A percentile compares a stretch with the other conserved stretches of the same genome.
Evolutionary conservation across 208 protist genomes (phyloP).

Genomic region (Acanthamoeba triangularis): DNA sequence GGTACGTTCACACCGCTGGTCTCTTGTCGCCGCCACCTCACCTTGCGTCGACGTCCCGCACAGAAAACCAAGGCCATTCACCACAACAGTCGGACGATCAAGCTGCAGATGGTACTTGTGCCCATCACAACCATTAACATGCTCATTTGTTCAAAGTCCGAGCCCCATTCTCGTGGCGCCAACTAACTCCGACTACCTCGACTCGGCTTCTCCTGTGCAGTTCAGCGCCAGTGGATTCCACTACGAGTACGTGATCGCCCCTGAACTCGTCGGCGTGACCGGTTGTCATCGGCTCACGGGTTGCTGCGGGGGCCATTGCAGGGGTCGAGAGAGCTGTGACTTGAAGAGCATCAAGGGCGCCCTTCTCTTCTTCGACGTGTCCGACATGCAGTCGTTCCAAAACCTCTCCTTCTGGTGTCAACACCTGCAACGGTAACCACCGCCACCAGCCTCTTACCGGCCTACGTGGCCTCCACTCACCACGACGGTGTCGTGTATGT

Average conservation of each 20-base stretch:
- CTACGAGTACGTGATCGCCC: background rate
- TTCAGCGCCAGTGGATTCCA: background rate
- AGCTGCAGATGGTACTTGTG: background rate
- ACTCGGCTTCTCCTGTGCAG: background rate
- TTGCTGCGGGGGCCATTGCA: background rate
- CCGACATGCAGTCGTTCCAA: background rate
- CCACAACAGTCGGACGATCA: background rate
- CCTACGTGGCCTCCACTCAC: background rate
- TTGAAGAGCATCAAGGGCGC: background rate
- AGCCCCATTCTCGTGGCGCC: too few relatives aligned
- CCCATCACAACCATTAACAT: too few relatives aligned
- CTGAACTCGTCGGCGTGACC: background rate
- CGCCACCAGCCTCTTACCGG: too few relatives aligned
- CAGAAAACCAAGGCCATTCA: background rate
- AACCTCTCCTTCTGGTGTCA: constrained; percentile 20
- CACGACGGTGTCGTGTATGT: background rate
- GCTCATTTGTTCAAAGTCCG: too few relatives aligned
- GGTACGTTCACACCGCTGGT: background rate
- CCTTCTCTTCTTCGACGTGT: background rate
- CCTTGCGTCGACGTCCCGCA: background rate
- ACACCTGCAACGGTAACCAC: background rate
- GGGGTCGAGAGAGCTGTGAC: background rate
- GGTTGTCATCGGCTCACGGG: background rate
- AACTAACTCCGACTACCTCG: too few relatives aligned
- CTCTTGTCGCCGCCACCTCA: background rate